Evolutionary conservation across 2,329 filamentous ascomycete genomes (phyloP).

Genomic region (Aspergillus awamori): DNA sequence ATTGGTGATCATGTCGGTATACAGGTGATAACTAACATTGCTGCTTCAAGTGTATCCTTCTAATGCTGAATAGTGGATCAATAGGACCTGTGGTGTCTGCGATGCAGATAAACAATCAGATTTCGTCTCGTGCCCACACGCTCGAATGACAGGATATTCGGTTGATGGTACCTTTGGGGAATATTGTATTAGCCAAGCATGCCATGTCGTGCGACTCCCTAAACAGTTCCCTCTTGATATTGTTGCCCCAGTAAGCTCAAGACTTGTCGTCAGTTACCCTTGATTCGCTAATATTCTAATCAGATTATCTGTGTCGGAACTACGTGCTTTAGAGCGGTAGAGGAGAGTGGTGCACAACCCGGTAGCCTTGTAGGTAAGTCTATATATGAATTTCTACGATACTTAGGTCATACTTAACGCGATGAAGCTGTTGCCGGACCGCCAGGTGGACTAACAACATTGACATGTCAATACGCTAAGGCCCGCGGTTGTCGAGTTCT

Average conservation of each 20-base stretch:
- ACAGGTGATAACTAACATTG: background rate
- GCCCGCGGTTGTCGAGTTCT: conserved; percentile 7
- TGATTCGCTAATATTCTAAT: background rate
- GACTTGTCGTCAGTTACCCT: no score
- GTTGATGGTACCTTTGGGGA: conserved; percentile 3
- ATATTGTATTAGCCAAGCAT: conserved; percentile 1
- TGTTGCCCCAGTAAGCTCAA: conserved; percentile 1
- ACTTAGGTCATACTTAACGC: background rate
- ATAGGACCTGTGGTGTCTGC: conserved; percentile 7
- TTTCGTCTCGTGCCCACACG: background rate
- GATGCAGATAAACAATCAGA: background rate
- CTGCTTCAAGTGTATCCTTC: background rate
- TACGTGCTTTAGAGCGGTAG: conserved; percentile 8
- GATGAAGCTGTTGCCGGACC: conserved; percentile 4
- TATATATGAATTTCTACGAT: fast-evolving
- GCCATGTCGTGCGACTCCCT: conserved; percentile 3
- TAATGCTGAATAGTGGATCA: background rate
- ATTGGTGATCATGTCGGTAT: conserved; percentile 8
- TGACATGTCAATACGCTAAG: conserved; percentile 12
- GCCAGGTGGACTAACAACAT: background rate
- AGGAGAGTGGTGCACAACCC: background rate
- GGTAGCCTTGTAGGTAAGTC: conserved; percentile 1
- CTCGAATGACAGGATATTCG: conserved; percentile 4
- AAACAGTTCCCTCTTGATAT: conserved; percentile 3
- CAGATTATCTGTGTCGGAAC: conserved; percentile 6